These are phyloP conservation scores for Phytopythium litorale DNA, from an alignment of 352 stramenopile genomes.

Conservation along the genomic window DNA sequence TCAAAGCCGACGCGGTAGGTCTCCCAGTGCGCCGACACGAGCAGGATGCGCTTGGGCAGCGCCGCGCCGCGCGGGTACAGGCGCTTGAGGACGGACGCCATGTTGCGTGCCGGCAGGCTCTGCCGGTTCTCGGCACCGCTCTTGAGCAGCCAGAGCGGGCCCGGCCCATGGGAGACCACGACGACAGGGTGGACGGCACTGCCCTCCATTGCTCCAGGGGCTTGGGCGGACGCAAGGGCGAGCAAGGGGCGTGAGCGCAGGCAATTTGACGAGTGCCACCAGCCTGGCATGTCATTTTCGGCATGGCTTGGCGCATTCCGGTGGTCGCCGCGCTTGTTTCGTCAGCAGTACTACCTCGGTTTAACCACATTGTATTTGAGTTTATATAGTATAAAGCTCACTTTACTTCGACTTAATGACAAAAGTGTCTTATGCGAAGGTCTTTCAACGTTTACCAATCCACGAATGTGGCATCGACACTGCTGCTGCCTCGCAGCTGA, in stretches of 20 bases:
- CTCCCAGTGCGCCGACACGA: constrained; percentile 89
- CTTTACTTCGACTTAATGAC: too few relatives aligned
- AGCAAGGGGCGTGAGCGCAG: not conserved
- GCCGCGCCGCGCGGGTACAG: constrained; percentile 30
- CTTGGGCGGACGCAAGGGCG: too few relatives aligned
- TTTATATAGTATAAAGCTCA: too few relatives aligned
- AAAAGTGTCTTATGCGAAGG: too few relatives aligned
- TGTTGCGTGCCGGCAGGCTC: constrained; percentile 30
- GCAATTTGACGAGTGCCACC: not conserved
- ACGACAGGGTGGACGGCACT: constrained; percentile 31
- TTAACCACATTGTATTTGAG: too few relatives aligned
- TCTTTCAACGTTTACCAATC: too few relatives aligned
- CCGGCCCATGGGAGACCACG: constrained; percentile 56
- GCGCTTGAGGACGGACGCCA: constrained; percentile 44
- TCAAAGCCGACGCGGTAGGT: constrained; percentile 41
- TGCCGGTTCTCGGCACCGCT: constrained; percentile 32
- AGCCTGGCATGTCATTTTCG: not conserved
- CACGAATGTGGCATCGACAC: too few relatives aligned
- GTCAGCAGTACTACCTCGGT: too few relatives aligned
- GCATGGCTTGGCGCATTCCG: not conserved
- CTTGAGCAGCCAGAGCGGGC: constrained; percentile 60
- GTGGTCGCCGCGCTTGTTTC: not conserved
- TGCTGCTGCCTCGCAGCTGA: too few relatives aligned
- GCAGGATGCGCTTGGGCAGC: constrained; percentile 62
- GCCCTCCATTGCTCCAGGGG: constrained; percentile 3